Evolutionary conservation across 208 protist species (phyloP).

Genomic region (Leishmania braziliensis): DNA sequence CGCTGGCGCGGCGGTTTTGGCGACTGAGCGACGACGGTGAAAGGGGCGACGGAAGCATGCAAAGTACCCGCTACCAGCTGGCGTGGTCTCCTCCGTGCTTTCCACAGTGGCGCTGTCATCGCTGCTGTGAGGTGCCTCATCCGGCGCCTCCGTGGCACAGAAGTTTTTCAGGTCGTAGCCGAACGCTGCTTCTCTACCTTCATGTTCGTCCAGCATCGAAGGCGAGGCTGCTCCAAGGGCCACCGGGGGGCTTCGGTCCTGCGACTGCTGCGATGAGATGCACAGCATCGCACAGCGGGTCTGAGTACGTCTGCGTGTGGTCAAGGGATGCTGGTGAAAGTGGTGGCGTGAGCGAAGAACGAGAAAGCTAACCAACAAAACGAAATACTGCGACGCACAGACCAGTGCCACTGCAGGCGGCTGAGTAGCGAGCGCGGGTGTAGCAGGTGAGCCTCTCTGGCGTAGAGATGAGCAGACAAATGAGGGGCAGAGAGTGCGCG

Average conservation of each 20-base stretch:
- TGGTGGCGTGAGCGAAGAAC: background rate
- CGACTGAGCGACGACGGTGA: background rate
- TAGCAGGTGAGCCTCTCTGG: background rate
- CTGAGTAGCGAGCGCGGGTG: background rate
- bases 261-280: background rate
- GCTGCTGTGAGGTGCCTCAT: background rate
- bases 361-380: background rate
- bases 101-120: background rate
- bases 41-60: background rate
- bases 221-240: background rate
- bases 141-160: no score
- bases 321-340: background rate
- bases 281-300: background rate
- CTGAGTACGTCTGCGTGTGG: background rate
- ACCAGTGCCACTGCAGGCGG: background rate
- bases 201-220: background rate
- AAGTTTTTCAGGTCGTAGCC: background rate
- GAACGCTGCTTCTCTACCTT: background rate
- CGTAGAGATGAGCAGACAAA: background rate
- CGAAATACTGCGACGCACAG: background rate
- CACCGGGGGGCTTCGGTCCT: background rate
- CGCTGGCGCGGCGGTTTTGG: background rate
- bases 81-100: background rate
- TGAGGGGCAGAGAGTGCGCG: background rate
- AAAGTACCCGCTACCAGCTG: conserved; percentile 3